Percentiles rank a stretch among this genome's conserved stretches.
Evolutionary conservation across 768 basidiomycete genomes (phyloP).

Genomic region (Flagelloscypha sp.): DNA sequence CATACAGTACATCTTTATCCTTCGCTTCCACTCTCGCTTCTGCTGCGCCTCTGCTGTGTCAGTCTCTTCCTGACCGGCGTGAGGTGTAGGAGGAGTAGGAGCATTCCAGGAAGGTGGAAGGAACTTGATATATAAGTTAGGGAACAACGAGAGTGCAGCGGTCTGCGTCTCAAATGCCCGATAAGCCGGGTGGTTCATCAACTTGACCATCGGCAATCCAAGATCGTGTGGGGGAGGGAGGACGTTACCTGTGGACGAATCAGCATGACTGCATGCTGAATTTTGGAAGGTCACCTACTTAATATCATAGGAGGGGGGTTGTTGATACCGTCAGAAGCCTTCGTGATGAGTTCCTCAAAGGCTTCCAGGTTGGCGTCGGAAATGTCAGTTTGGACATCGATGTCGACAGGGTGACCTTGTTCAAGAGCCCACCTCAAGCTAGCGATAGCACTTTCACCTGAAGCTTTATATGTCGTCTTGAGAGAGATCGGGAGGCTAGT

Average conservation of each 20-base stretch:
- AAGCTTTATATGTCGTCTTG: too few relatives aligned
- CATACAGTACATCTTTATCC: conserved; percentile 83
- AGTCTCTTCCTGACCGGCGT: conserved; percentile 21
- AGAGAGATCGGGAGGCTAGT: conserved; percentile 48
- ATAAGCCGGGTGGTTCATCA: conserved; percentile 74
- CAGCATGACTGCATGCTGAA: conserved; percentile 7
- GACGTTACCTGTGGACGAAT: conserved; percentile 49
- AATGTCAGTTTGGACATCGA: conserved; percentile 54
- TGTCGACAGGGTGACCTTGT: conserved; percentile 56
- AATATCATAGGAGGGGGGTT: conserved; percentile 54
- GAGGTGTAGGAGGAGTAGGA: conserved; percentile 37
- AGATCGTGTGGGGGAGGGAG: conserved; percentile 74
- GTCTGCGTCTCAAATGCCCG: conserved; percentile 62
- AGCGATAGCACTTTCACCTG: too few relatives aligned
- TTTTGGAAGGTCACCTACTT: conserved; percentile 34
- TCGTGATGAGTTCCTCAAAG: conserved; percentile 65
- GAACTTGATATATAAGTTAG: conserved; percentile 66
- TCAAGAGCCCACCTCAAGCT: conserved; percentile 62
- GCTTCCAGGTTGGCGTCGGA: conserved; percentile 49
- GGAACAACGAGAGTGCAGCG: conserved; percentile 66
- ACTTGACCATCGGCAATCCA: conserved; percentile 62
- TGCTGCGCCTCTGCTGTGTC: conserved; percentile 38
- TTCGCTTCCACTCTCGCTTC: conserved; percentile 57
- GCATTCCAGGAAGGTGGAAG: conserved; percentile 70
- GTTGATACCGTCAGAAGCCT: conserved; percentile 40